A percentile compares a stretch with the other conserved stretches of the same genome.
Evolutionary conservation across 305 asterid species (phyloP).

Genomic region (Fraxinus angustifolia): DNA sequence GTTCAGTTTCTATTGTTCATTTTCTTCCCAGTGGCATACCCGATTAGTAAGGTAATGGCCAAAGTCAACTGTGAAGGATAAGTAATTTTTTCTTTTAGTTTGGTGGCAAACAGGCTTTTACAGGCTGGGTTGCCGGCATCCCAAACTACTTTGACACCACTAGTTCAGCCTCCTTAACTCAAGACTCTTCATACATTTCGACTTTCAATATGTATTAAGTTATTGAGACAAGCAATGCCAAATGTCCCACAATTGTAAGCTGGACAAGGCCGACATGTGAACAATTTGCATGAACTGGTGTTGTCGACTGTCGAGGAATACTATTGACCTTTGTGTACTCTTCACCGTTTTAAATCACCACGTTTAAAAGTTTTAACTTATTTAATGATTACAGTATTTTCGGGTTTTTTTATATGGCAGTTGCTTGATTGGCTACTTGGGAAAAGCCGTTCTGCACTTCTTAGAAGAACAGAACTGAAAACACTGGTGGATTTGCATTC

Average conservation of each 20-base stretch:
- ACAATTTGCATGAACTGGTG: background rate
- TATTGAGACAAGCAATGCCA: background rate
- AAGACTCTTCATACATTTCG: background rate
- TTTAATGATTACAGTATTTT: background rate
- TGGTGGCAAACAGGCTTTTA: background rate
- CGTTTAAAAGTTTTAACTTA: background rate
- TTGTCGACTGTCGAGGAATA: background rate
- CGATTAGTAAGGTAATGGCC: slow-evolving; percentile 34
- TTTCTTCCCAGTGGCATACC: slow-evolving; percentile 29
- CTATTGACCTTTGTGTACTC: background rate
- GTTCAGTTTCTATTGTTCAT: slow-evolving; percentile 30
- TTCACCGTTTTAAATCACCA: too few species aligned
- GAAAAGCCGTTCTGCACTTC: slow-evolving; percentile 24
- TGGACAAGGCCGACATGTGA: background rate
- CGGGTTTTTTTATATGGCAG: slow-evolving; percentile 12
- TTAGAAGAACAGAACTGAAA: slow-evolving; percentile 37
- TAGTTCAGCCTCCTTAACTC: background rate
- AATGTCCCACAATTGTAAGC: background rate
- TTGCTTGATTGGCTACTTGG: slow-evolving; percentile 39
- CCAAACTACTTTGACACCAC: background rate
- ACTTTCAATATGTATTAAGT: background rate
- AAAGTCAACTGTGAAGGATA: background rate
- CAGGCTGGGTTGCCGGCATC: background rate
- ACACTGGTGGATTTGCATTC: slow-evolving; percentile 40
- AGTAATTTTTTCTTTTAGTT: background rate